A percentile compares a stretch with the other conserved stretches of the same genome.
Evolutionary conservation across 2,329 filamentous ascomycete species (phyloP).

Genomic region (Fusarium gaditjirri): DNA sequence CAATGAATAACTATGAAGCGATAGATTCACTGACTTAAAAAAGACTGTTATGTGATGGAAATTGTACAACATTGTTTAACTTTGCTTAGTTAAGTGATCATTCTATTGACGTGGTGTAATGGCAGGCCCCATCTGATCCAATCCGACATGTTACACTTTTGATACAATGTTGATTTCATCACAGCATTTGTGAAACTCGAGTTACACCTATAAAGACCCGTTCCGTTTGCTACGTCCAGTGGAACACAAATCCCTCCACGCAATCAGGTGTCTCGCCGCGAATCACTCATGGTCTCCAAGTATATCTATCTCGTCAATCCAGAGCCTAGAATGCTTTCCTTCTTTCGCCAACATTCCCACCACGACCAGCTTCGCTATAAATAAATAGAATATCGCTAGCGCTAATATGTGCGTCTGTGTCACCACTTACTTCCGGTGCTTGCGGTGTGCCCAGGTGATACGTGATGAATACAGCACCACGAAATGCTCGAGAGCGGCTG

Average conservation of each 20-base stretch:
- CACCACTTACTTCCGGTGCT: neutral
- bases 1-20: fast-evolving
- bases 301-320: neutral
- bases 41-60: fast-evolving
- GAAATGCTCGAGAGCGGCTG: neutral
- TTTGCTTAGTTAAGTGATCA: neutral
- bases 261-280: fast-evolving
- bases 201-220: neutral
- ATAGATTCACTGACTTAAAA: fast-evolving
- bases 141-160: neutral
- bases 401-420: neutral
- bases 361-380: neutral
- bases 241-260: neutral
- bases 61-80: neutral
- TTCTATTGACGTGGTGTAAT: neutral
- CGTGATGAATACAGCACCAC: neutral
- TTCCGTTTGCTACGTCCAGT: neutral
- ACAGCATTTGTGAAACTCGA: neutral
- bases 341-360: fast-evolving
- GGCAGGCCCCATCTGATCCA: too few relatives aligned
- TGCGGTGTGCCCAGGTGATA: neutral
- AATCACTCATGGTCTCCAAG: neutral
- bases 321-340: fast-evolving
- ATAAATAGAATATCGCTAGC: too few relatives aligned
- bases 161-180: neutral